Evolutionary conservation across 306 rosid genomes (phyloP), one percentile per base, ranked within the genome.

Genomic region (Sindora glabra): DNA sequence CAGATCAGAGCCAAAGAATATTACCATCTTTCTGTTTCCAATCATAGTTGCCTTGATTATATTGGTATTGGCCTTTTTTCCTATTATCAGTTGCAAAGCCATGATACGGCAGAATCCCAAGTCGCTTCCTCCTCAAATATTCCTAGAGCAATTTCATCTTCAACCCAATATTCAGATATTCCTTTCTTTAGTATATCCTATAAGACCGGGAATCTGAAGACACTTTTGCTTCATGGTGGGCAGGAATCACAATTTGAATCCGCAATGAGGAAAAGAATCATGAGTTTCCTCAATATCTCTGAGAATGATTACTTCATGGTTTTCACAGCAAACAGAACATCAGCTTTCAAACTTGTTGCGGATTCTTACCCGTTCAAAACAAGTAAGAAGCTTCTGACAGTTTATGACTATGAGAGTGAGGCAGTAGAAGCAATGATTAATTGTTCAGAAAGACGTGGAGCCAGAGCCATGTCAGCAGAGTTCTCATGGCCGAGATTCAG

Each of bases 401-500:
- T 92, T 55, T 88, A 92, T 62, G 98, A 92, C 61, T 79, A 92
- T 2, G 83, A 88, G 34, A 83, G 94, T n/a, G 95, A 92, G 47
- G 95, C 98, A 1, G 95, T 79, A 51, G 98, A 78, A 64, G 67
- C 76, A 5, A 83, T 92, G 88, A 49, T 80, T 13, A 68, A 38
- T 13, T 72, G 40, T 59, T 85, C 98, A 0, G 83, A 77, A 67
- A 88, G 79, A 71, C 72, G 88, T 77, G 96, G 98, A 29, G 96
- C 95, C 12, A 67, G 50, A 19, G 62, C 56, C 52, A 62, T 79
- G 80, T 76, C 96, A 1, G 94, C 96, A 0, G 94, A 92, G 68
- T 92, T 92, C 74, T 83, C 96, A 5, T 92, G 98, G 98, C 96
- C 98, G 13, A 73, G 95, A 69, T 54, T 92, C 44, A 85, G 98